Evolutionary conservation across 352 stramenopile species (phyloP).

Genomic region (Phytopythium litorale): DNA sequence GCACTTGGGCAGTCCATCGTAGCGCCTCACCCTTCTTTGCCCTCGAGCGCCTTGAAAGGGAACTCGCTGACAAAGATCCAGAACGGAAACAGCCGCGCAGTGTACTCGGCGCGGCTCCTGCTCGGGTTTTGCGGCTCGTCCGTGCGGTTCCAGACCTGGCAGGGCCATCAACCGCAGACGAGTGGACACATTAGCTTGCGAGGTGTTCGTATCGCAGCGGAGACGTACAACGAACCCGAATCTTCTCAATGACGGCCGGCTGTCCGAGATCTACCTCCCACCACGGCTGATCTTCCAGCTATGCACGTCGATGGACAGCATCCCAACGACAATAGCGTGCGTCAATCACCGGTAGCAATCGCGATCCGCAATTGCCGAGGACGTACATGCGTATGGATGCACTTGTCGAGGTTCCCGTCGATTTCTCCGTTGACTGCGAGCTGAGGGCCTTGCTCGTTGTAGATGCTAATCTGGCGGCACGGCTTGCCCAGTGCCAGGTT

Average conservation of each 20-base stretch:
- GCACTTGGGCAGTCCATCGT: background rate
- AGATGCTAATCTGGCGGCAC: conserved; percentile 86
- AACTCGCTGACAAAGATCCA: conserved; percentile 92
- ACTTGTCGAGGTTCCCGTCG: conserved; percentile 62
- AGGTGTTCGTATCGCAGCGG: background rate
- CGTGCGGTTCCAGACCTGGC: conserved; percentile 86
- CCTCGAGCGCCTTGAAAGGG: conserved; percentile 77
- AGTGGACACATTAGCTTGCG: background rate
- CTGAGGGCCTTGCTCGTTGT: conserved; percentile 84
- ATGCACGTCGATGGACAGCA: conserved; percentile 4
- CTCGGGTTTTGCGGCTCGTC: conserved; percentile 85
- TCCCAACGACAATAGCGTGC: background rate
- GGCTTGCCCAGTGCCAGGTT: conserved; percentile 84
- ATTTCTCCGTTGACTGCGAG: conserved; percentile 84
- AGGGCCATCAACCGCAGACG: background rate
- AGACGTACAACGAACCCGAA: conserved; percentile 31
- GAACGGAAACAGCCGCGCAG: conserved; percentile 83
- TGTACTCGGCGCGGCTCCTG: conserved; percentile 72
- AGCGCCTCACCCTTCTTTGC: conserved; percentile 59
- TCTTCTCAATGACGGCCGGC: conserved; percentile 70
- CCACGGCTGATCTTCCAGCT: conserved; percentile 90
- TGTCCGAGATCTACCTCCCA: conserved; percentile 92
- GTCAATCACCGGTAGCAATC: background rate
- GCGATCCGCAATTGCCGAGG: background rate
- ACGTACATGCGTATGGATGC: conserved; percentile 85